Conservation (phyloP, 176 grass and related monocot genomes). For the Rhynchospora tenuis region DNA sequence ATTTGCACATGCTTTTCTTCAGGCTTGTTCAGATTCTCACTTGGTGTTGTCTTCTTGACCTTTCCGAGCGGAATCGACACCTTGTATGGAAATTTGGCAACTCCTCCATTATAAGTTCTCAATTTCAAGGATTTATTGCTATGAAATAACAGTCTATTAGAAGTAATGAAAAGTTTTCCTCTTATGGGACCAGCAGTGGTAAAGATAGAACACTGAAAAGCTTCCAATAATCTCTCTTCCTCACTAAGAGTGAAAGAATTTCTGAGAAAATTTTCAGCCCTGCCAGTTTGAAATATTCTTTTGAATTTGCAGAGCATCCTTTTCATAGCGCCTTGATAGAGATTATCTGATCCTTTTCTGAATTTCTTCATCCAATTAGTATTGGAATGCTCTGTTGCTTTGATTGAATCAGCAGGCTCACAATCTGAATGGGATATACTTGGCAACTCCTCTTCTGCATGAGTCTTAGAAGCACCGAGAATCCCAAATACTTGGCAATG, state of each 20-base stretch:
- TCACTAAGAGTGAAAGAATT: conserved; percentile 45
- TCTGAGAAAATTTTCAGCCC: conserved; percentile 57
- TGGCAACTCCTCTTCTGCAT: conserved; percentile 34
- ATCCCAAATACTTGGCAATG: conserved; percentile 42
- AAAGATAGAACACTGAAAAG: conserved; percentile 68
- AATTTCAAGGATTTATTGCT: conserved; percentile 63
- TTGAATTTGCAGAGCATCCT: conserved; percentile 59
- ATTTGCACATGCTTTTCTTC: conserved; percentile 79
- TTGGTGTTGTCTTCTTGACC: conserved; percentile 48
- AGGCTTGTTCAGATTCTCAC: conserved; percentile 58
- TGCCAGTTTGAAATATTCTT: conserved; percentile 58
- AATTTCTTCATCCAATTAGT: conserved; percentile 24
- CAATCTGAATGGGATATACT: conserved; percentile 14
- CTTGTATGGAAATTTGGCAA: conserved; percentile 64
- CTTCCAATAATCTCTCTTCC: conserved; percentile 58
- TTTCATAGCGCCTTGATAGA: conserved; percentile 35
- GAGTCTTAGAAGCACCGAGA: conserved; percentile 40
- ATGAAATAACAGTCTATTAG: conserved; percentile 50
- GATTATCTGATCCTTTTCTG: conserved; percentile 36
- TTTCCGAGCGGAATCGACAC: conserved; percentile 56
- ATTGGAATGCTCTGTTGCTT: conserved; percentile 33
- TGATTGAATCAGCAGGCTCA: conserved; percentile 29
- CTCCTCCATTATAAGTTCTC: conserved; percentile 35
- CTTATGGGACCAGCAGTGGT: conserved; percentile 79
- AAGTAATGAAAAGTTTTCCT: conserved; percentile 87